Percentiles rank a stretch among this genome's conserved stretches.
Conservation (phyloP, 306 rosid species). For the Glycine tomentella region DNA sequence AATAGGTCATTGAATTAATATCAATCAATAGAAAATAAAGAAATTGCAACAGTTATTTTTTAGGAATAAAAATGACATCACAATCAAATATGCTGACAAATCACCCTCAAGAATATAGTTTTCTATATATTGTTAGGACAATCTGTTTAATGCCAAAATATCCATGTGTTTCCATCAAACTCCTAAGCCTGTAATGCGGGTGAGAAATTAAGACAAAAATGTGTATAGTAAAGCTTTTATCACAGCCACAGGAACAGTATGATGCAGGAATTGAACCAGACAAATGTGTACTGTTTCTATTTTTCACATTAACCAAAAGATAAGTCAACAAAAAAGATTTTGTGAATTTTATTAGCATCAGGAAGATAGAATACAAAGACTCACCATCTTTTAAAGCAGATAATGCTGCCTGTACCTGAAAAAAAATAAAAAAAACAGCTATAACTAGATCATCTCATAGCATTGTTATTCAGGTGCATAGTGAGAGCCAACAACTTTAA, state of each 20-base stretch:
- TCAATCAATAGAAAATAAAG: conserved; percentile 30
- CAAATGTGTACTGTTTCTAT: conserved; percentile 4
- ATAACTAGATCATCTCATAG: conserved; percentile 23
- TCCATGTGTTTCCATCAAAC: neutral
- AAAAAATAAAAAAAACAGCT: conserved; percentile 41
- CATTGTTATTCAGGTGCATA: conserved; percentile 13
- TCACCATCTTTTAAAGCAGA: conserved; percentile 80
- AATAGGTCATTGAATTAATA: conserved; percentile 40
- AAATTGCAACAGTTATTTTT: conserved; percentile 19
- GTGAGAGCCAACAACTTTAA: conserved; percentile 14
- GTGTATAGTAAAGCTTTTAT: conserved; percentile 17
- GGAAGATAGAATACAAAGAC: conserved; percentile 37
- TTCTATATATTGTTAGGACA: conserved; percentile 20
- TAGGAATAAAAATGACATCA: conserved; percentile 25
- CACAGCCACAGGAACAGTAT: neutral
- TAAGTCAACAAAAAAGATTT: conserved; percentile 9
- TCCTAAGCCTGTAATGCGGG: conserved; percentile 27
- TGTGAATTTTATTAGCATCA: conserved; percentile 29
- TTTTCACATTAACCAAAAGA: conserved; percentile 16
- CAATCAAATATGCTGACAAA: conserved; percentile 23
- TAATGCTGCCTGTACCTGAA: conserved; percentile 70
- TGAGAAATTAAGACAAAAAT: conserved; percentile 18
- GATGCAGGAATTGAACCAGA: neutral
- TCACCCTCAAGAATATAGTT: conserved; percentile 27
- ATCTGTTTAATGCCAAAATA: conserved; percentile 5